A percentile compares a stretch with the other conserved stretches of the same genome.
Conservation (phyloP, 345 rosid genomes). For the Rhodamnia argentea region DNA sequence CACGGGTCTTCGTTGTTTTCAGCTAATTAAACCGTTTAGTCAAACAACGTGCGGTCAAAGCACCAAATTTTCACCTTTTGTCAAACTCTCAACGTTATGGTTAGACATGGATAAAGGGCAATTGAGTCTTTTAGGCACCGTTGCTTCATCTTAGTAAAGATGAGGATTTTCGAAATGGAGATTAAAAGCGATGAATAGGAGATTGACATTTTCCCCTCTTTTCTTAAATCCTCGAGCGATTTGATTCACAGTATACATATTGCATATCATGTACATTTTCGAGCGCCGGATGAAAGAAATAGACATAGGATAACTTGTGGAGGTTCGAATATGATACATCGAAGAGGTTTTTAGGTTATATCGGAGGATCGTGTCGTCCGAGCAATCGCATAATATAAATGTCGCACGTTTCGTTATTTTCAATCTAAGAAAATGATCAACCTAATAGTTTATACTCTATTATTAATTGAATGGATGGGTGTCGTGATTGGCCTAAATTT, state of each 20-base stretch:
- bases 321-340: fast-evolving
- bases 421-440: not conserved
- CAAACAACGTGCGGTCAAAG: not conserved
- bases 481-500: not conserved
- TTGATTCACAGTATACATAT: no score
- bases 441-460: not conserved
- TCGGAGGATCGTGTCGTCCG: fast-evolving
- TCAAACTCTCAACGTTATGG: not conserved
- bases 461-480: not conserved
- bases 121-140: not conserved
- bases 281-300: not conserved
- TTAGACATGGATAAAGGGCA: not conserved
- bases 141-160: not conserved
- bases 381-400: not conserved
- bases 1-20: not conserved
- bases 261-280: no score
- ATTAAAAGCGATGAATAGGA: not conserved
- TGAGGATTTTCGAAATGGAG: not conserved
- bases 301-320: not conserved
- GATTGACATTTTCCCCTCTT: not conserved
- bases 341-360: not conserved
- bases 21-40: not conserved
- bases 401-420: not conserved
- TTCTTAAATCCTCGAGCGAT: not conserved
- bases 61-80: not conserved